phyloP scores from a whole-genome alignment of 108 stramenopile species.

The Aurantiochytrium sp. region DNA sequence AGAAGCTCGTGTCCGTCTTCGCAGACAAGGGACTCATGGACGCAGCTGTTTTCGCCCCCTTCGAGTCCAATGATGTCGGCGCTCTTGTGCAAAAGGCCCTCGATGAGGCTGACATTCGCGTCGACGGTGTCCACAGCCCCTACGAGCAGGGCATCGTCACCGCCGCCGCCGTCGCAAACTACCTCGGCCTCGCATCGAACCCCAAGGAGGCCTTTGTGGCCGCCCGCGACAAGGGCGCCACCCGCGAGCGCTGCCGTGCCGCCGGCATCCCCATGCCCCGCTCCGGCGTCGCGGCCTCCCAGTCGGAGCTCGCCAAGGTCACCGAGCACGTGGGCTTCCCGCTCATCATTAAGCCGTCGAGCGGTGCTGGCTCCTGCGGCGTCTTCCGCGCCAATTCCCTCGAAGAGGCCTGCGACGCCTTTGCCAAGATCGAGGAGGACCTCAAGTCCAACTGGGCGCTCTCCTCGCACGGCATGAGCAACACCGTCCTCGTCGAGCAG shows the following conservation, averaged over 20 bases:
- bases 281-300: not conserved
- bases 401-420: not conserved
- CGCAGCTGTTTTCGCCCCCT: not conserved
- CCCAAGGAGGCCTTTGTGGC: not conserved
- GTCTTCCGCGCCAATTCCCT: not conserved
- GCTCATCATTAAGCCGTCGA: not conserved
- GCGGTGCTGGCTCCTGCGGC: not conserved
- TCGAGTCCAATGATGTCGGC: not conserved
- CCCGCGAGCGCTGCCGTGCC: not conserved
- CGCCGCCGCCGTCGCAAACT: not conserved
- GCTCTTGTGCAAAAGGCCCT: not conserved
- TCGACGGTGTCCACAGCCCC: not conserved
- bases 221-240: slow-evolving; percentile 7
- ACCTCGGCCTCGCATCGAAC: not conserved
- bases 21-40: not conserved
- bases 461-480: not conserved
- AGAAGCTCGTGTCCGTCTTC: not conserved
- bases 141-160: not conserved
- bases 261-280: not conserved
- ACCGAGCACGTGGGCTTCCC: slow-evolving; percentile 8
- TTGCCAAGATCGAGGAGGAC: not conserved
- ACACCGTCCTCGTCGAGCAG: slow-evolving; percentile 1
- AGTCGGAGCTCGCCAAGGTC: not conserved
- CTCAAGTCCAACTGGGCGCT: not conserved
- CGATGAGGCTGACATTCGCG: not conserved